Conservation (phyloP, 306 rosid species). For the Echinosophora koreensis region DNA sequence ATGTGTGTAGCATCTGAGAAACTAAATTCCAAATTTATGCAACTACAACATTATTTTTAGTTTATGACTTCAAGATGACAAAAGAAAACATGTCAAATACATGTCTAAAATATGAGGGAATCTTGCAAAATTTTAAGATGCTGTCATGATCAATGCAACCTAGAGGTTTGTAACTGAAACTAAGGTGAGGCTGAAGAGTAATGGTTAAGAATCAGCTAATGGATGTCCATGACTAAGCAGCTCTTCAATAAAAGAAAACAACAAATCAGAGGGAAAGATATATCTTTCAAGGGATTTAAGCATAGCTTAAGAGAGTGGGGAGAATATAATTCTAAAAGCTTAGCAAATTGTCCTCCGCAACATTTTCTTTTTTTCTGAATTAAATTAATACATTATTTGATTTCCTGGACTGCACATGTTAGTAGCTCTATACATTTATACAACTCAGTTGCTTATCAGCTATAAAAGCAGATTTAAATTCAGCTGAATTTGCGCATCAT, state of each 20-base stretch:
- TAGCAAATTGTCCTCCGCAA: background rate
- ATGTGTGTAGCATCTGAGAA: background rate
- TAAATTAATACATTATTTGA: constrained; percentile 2
- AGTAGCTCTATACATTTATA: background rate
- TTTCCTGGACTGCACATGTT: constrained; percentile 23
- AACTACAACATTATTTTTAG: constrained; percentile 2
- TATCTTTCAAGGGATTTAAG: constrained; percentile 21
- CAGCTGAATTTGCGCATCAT: background rate
- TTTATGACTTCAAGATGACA: background rate
- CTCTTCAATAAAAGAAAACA: background rate
- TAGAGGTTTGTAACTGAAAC: constrained; percentile 17
- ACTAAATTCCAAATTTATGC: background rate
- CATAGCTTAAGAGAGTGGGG: background rate
- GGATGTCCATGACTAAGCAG: constrained; percentile 16
- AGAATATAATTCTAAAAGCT: constrained; percentile 37
- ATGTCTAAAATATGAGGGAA: constrained; percentile 4
- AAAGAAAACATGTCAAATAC: background rate
- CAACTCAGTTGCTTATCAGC: background rate
- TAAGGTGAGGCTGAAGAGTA: background rate
- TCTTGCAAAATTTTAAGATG: constrained; percentile 12
- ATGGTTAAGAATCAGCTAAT: constrained; percentile 17
- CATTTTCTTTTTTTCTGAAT: background rate
- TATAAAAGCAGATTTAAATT: background rate
- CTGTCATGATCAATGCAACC: background rate
- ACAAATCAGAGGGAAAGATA: constrained; percentile 5